Conservation (phyloP, 1,284 basidiomycete genomes). For the Anthracocystis setariae region DNA sequence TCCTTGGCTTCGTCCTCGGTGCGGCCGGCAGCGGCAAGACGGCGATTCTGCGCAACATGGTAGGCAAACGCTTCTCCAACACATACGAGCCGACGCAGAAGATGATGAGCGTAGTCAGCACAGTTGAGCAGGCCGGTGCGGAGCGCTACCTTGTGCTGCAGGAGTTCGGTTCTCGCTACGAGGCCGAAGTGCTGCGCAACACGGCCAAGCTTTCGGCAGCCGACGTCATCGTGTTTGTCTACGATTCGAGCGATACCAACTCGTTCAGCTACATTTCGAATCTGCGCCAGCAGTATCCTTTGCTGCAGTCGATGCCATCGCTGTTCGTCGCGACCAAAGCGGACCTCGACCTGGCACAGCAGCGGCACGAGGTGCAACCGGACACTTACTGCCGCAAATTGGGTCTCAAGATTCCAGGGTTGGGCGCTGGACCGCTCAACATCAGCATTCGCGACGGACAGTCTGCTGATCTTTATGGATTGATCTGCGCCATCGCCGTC, state of each 20-base stretch:
- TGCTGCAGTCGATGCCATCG: slow-evolving; percentile 86
- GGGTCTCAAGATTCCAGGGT: slow-evolving; percentile 58
- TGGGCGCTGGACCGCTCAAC: slow-evolving; percentile 62
- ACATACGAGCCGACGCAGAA: slow-evolving; percentile 87
- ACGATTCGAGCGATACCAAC: slow-evolving; percentile 98
- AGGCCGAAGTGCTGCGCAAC: slow-evolving; percentile 87
- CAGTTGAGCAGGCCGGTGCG: slow-evolving; percentile 90
- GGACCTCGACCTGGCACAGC: slow-evolving; percentile 86
- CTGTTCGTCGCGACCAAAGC: slow-evolving; percentile 99
- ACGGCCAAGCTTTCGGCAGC: slow-evolving; percentile 89
- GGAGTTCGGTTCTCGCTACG: slow-evolving; percentile 87
- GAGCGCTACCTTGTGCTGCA: slow-evolving; percentile 95
- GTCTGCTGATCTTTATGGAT: slow-evolving; percentile 87
- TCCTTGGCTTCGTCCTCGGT: slow-evolving; percentile 84
- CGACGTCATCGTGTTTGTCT: slow-evolving; percentile 93
- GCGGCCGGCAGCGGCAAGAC: slow-evolving; percentile 97
- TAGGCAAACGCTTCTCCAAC: slow-evolving; percentile 75
- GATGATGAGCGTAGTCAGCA: slow-evolving; percentile 90
- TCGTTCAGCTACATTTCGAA: slow-evolving; percentile 99
- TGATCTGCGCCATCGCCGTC: slow-evolving; percentile 80
- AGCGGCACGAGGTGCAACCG: slow-evolving; percentile 94
- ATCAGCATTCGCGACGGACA: slow-evolving; percentile 78
- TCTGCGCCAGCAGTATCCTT: slow-evolving; percentile 88
- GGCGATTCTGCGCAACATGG: slow-evolving; percentile 82
- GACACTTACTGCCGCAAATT: slow-evolving; percentile 79